Conservation (phyloP, 345 rosid genomes). For the Raphanus sativus region DNA sequence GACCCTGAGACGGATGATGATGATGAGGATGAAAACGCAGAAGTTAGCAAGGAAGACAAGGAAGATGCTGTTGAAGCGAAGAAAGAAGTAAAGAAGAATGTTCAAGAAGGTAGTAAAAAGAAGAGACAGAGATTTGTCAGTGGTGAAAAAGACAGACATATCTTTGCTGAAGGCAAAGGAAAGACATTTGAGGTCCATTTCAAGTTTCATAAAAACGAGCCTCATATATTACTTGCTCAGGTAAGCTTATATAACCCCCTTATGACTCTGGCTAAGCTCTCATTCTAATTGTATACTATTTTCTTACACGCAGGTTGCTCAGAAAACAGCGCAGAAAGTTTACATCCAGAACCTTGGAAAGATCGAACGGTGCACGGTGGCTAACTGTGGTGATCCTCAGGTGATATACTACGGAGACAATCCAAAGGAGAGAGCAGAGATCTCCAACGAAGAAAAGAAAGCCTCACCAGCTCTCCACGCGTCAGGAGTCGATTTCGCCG, state of each 20-base stretch:
- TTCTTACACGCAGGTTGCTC: conserved; percentile 54
- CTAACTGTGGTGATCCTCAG: conserved; percentile 60
- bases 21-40: conserved; percentile 23
- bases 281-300: background rate
- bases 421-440: conserved; percentile 61
- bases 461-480: conserved; percentile 66
- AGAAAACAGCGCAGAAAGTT: conserved; percentile 78
- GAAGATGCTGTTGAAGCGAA: conserved; percentile 22
- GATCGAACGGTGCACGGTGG: conserved; percentile 65
- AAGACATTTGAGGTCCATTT: conserved; percentile 71
- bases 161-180: conserved; percentile 44
- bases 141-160: conserved; percentile 50
- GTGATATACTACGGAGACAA: conserved; percentile 79
- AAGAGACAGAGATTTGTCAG: conserved; percentile 30
- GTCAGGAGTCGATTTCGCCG: conserved; percentile 68
- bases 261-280: conserved; percentile 13
- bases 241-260: conserved; percentile 39
- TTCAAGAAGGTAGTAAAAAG: conserved; percentile 33
- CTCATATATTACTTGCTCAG: conserved; percentile 87
- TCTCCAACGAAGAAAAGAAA: conserved; percentile 53
- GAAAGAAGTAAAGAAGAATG: conserved; percentile 26
- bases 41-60: conserved; percentile 36
- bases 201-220: conserved; percentile 55
- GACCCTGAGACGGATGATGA: conserved; percentile 39
- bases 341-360: conserved; percentile 79